Percentiles rank a stretch among this genome's conserved stretches.
These are phyloP conservation scores for Fusarium neocosmosporiellum DNA, from an alignment of 2,329 filamentous ascomycete species.

Conservation along the genomic window DNA sequence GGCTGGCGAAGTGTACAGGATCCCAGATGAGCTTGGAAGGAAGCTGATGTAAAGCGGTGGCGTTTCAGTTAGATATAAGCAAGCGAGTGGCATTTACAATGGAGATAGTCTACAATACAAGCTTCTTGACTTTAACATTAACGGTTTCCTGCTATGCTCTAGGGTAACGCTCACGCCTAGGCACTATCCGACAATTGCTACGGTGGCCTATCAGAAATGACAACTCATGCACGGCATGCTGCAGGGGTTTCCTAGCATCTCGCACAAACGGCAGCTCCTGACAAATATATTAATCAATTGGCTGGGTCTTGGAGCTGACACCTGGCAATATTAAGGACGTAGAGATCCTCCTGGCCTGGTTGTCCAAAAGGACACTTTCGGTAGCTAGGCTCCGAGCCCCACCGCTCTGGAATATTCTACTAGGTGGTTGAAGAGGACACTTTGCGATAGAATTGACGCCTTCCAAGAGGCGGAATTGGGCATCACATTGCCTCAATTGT, in stretches of 20 bases:
- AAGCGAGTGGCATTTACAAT: constrained; percentile 9
- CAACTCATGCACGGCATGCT: neutral
- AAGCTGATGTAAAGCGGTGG: constrained; percentile 14
- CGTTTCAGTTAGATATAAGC: neutral
- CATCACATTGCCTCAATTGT: constrained; percentile 1
- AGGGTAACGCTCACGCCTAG: neutral
- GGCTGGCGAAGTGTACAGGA: constrained; percentile 44
- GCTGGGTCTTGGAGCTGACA: neutral
- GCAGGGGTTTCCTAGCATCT: neutral
- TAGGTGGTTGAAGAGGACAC: constrained; percentile 40
- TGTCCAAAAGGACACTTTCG: constrained; percentile 36
- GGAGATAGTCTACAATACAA: neutral
- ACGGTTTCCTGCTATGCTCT: neutral
- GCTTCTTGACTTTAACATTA: neutral
- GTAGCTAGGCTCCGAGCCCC: constrained; percentile 37
- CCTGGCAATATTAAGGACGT: constrained; percentile 33
- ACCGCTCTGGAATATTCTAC: constrained; percentile 43
- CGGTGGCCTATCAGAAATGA: constrained; percentile 16
- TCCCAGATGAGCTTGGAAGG: constrained; percentile 34
- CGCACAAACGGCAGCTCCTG: neutral
- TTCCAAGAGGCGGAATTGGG: neutral
- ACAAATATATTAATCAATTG: neutral
- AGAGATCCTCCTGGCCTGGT: constrained; percentile 20
- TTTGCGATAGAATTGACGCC: constrained; percentile 12
- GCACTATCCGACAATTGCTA: constrained; percentile 1